Conservation (phyloP, 345 rosid species). For the Heritiera fomes region DNA sequence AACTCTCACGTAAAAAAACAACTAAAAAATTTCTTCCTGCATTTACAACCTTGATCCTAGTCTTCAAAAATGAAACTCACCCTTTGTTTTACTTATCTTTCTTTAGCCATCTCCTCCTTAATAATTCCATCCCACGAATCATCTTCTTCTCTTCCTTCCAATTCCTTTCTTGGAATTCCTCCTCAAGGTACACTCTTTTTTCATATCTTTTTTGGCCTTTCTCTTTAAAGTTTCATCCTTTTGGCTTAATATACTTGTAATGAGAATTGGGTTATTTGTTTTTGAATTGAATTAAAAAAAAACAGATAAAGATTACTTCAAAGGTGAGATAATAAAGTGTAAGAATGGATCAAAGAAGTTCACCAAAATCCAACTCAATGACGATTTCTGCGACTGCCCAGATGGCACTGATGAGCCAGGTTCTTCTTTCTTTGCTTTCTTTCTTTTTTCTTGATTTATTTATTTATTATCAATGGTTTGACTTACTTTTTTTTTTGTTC, state of each 20-base stretch:
- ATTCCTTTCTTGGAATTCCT: conserved; percentile 50
- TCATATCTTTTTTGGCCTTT: background rate
- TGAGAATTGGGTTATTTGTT: background rate
- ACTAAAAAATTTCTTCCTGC: background rate
- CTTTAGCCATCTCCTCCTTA: conserved; percentile 12
- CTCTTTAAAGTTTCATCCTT: background rate
- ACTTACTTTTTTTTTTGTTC: background rate
- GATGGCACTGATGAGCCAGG: conserved; percentile 79
- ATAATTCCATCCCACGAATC: conserved; percentile 39
- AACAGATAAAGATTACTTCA: conserved; percentile 55
- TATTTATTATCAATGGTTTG: background rate
- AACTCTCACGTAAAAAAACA: background rate
- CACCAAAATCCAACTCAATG: conserved; percentile 55
- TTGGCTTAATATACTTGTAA: background rate
- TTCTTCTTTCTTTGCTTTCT: conserved; percentile 5
- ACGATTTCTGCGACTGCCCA: conserved; percentile 67
- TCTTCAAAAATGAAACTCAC: background rate
- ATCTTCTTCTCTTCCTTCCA: conserved; percentile 16
- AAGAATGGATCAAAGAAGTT: conserved; percentile 59
- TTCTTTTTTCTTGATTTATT: background rate
- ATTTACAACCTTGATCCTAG: background rate
- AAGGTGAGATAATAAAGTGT: conserved; percentile 45
- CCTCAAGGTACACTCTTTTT: conserved; percentile 46
- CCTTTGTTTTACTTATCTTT: background rate
- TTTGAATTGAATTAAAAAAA: background rate